Percentiles rank a stretch among this genome's conserved stretches.
Conservation (phyloP, 805 yeast species). For the Metschnikowia lachancei region DNA sequence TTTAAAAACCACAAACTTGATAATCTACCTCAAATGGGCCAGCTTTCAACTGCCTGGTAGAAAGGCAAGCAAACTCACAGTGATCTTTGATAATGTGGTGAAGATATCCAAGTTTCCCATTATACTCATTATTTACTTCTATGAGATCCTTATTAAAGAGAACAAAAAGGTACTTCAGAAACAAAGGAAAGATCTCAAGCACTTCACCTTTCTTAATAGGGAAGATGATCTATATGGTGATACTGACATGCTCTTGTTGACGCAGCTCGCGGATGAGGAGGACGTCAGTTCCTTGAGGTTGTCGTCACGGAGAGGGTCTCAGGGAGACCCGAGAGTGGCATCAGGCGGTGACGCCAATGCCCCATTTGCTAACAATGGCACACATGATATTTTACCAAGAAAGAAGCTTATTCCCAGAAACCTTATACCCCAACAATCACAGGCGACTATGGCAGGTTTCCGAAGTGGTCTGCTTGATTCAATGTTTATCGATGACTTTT, state of each 20-base stretch:
- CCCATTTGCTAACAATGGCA: slow-evolving; percentile 1
- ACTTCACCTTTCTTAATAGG: slow-evolving; percentile 35
- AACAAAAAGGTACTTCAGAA: slow-evolving; percentile 17
- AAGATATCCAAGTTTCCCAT: slow-evolving; percentile 38
- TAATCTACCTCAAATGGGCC: slow-evolving; percentile 36
- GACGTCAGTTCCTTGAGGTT: slow-evolving; percentile 27
- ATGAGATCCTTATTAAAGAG: slow-evolving; percentile 30
- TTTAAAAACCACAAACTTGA: slow-evolving; percentile 38
- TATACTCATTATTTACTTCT: slow-evolving; percentile 30
- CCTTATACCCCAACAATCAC: slow-evolving; percentile 30
- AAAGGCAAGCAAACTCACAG: slow-evolving; percentile 12
- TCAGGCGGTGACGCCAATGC: slow-evolving; percentile 7
- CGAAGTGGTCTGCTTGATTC: slow-evolving; percentile 42
- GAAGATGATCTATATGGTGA: slow-evolving; percentile 34
- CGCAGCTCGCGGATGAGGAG: slow-evolving; percentile 17
- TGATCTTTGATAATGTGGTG: slow-evolving; percentile 19
- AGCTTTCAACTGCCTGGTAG: slow-evolving; percentile 19
- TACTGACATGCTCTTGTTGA: slow-evolving; percentile 26
- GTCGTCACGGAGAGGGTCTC: slow-evolving; percentile 29
- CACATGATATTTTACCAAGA: not conserved
- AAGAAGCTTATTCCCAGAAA: not conserved
- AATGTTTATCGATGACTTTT: slow-evolving; percentile 34
- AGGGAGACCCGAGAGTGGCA: slow-evolving; percentile 12
- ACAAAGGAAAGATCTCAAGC: slow-evolving; percentile 25
- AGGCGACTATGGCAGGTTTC: slow-evolving; percentile 34